phyloP scores from a whole-genome alignment of 345 rosid species.

The Aurinia saxatilis region DNA sequence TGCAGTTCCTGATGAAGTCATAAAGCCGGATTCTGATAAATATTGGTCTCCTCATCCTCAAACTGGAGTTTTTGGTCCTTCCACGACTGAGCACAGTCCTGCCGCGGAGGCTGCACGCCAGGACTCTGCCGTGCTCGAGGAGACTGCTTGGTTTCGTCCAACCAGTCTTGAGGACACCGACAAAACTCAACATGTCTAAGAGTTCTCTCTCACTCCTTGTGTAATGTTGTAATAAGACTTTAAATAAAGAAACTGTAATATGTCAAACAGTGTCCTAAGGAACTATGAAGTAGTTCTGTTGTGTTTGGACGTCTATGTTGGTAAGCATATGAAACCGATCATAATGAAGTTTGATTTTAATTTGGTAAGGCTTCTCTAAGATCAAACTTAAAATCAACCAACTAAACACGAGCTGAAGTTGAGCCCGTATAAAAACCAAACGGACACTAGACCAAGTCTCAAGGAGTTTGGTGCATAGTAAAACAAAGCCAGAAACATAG shows the following conservation, averaged over 20 bases:
- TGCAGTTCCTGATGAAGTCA: conserved; percentile 65
- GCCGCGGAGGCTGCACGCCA: conserved; percentile 15
- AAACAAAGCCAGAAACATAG: no score
- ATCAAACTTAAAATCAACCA: no score
- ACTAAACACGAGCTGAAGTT: neutral
- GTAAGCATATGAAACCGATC: neutral
- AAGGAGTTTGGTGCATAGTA: no score
- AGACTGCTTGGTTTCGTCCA: conserved; percentile 95
- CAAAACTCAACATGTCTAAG: conserved; percentile 49
- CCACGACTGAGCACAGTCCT: conserved; percentile 24
- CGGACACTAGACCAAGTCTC: neutral
- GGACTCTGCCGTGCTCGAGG: conserved; percentile 48
- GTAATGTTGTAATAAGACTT: conserved; percentile 13
- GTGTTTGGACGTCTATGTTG: neutral
- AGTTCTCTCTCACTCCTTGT: neutral
- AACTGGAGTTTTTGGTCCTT: conserved; percentile 90
- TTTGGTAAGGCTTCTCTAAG: neutral
- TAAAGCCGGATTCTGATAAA: conserved; percentile 54
- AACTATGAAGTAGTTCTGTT: neutral
- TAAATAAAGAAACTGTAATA: no score
- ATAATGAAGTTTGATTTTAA: neutral
- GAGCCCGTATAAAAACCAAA: neutral
- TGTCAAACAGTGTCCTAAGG: neutral
- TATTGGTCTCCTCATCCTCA: conserved; percentile 96
- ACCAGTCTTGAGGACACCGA: conserved; percentile 82